Evolutionary conservation across 768 basidiomycete genomes (phyloP).

Genomic region (Boletus sp.): DNA sequence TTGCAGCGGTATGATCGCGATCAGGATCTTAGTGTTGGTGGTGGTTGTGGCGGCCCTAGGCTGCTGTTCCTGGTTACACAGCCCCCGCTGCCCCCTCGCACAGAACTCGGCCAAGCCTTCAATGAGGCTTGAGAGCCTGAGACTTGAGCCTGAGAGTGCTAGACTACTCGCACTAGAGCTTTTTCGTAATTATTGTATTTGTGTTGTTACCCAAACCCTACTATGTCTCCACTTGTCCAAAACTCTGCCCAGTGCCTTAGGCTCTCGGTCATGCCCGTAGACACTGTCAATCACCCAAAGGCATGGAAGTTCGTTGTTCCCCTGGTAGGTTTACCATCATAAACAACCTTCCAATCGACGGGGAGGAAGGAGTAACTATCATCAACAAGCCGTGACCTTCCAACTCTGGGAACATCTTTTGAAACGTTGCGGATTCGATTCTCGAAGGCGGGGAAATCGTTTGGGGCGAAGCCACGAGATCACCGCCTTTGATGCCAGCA

Average conservation of each 20-base stretch:
- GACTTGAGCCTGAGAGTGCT: too few relatives aligned
- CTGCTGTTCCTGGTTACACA: too few relatives aligned
- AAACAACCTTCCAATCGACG: slow-evolving; percentile 20
- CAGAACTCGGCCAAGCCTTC: too few relatives aligned
- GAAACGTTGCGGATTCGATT: slow-evolving; percentile 56
- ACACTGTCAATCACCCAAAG: slow-evolving; percentile 20
- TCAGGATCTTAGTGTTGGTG: slow-evolving; percentile 51
- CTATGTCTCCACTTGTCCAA: slow-evolving; percentile 8
- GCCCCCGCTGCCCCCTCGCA: too few relatives aligned
- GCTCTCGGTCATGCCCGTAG: slow-evolving; percentile 12
- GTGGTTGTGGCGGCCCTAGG: slow-evolving; percentile 67
- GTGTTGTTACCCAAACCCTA: slow-evolving; percentile 6
- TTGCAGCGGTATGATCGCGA: slow-evolving; percentile 43
- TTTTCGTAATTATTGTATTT: neutral
- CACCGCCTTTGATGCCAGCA: slow-evolving; percentile 15
- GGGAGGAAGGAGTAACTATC: slow-evolving; percentile 52
- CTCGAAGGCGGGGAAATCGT: slow-evolving; percentile 52
- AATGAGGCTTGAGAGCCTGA: too few relatives aligned
- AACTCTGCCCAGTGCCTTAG: slow-evolving; percentile 12
- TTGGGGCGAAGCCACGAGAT: slow-evolving; percentile 43
- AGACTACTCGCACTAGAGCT: too few relatives aligned
- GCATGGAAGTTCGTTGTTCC: slow-evolving; percentile 15
- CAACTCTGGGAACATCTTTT: slow-evolving; percentile 72
- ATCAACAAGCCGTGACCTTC: slow-evolving; percentile 55
- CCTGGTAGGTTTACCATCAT: slow-evolving; percentile 20